These are phyloP conservation scores for Candida khao-thaluensis DNA, from an alignment of 805 yeast species.

Conservation along the genomic window DNA sequence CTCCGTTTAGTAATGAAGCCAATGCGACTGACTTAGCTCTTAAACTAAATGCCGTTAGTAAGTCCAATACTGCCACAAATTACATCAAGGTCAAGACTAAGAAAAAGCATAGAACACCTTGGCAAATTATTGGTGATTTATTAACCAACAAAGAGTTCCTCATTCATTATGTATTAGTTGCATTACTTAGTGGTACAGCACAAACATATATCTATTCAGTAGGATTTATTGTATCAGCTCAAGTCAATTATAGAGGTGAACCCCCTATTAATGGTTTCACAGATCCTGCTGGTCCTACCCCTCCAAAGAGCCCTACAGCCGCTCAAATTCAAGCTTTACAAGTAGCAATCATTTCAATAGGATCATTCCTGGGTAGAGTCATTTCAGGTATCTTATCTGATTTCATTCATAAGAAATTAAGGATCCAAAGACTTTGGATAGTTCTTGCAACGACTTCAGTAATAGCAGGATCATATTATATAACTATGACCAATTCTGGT, in stretches of 20 bases:
- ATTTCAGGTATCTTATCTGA: constrained; percentile 68
- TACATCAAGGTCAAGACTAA: constrained; percentile 7
- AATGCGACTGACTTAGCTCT: neutral
- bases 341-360: constrained; percentile 63
- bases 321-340: constrained; percentile 64
- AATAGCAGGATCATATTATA: constrained; percentile 37
- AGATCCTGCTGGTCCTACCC: too few relatives aligned
- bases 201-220: constrained; percentile 72
- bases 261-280: neutral
- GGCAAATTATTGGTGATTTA: constrained; percentile 21
- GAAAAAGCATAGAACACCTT: constrained; percentile 14
- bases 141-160: constrained; percentile 38
- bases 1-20: constrained; percentile 4
- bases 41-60: neutral
- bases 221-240: constrained; percentile 64
- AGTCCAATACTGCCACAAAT: neutral
- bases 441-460: constrained; percentile 44
- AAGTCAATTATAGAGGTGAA: constrained; percentile 21
- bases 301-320: constrained; percentile 16
- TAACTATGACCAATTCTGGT: constrained; percentile 26
- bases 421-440: constrained; percentile 67
- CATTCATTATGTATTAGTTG: constrained; percentile 53
- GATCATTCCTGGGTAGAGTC: constrained; percentile 65
- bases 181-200: constrained; percentile 61
- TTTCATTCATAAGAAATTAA: constrained; percentile 47